A percentile compares a stretch with the other conserved stretches of the same genome.
These are phyloP conservation scores for Penicillium bovifimosum DNA, from an alignment of 495 filamentous ascomycete species.

Conservation along the genomic window DNA sequence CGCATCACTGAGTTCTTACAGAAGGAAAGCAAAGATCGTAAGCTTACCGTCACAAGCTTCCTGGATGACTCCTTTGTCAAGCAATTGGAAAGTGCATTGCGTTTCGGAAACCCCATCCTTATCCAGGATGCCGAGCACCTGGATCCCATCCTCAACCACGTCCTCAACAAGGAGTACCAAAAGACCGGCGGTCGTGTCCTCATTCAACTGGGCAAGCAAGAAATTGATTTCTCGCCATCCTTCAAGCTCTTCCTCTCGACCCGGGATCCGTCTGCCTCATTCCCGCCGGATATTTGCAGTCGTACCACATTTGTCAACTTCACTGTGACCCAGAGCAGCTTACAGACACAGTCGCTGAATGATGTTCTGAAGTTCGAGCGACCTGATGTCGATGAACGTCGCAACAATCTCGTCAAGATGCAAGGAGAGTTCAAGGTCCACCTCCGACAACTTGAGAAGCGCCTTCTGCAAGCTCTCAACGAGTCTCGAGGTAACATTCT, in stretches of 20 bases:
- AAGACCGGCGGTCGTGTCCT: conserved; percentile 98
- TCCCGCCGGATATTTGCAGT: conserved; percentile 97
- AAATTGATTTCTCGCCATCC: conserved; percentile 97
- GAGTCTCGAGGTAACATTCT: conserved; percentile 97
- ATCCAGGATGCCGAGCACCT: conserved; percentile 98
- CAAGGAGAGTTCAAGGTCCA: conserved; percentile 98
- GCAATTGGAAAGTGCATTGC: conserved; percentile 89
- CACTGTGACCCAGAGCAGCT: conserved; percentile 95
- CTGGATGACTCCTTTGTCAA: conserved; percentile 97
- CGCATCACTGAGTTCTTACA: conserved; percentile 91
- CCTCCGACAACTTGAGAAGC: conserved; percentile 92
- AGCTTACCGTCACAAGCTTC: conserved; percentile 96
- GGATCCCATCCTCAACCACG: conserved; percentile 95
- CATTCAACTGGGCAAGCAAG: conserved; percentile 96
- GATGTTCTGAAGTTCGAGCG: conserved; percentile 95
- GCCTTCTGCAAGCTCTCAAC: conserved; percentile 88
- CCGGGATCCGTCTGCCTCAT: conserved; percentile 89
- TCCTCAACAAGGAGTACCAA: conserved; percentile 99
- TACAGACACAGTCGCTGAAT: conserved; percentile 95
- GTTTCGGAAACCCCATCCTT: conserved; percentile 97
- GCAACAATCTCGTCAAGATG: conserved; percentile 94
- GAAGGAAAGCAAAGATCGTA: conserved; percentile 85
- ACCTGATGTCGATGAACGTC: conserved; percentile 93
- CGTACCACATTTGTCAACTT: conserved; percentile 99
- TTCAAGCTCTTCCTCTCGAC: conserved; percentile 97